These are phyloP conservation scores for Dactylellina sp. DNA, from an alignment of 2,329 filamentous ascomycete genomes.

Conservation along the genomic window DNA sequence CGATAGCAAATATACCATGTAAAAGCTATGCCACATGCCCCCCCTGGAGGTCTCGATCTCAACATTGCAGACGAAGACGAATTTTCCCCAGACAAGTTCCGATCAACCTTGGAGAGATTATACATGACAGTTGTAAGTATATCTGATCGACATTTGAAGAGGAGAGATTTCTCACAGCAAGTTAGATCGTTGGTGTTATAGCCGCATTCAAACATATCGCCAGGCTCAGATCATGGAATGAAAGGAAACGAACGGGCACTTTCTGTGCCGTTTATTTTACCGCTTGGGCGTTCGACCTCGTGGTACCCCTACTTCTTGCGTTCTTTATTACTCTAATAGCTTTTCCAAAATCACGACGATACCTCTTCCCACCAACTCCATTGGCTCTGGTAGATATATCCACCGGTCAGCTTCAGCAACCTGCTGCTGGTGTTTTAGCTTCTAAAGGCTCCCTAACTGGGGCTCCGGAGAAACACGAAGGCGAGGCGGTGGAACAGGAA, in stretches of 20 bases:
- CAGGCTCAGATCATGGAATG: slow-evolving; percentile 81
- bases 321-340: slow-evolving; percentile 75
- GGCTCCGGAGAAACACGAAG: slow-evolving; percentile 83
- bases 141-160: background rate
- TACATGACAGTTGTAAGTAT: slow-evolving; percentile 76
- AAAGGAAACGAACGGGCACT: slow-evolving; percentile 74
- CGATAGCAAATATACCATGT: slow-evolving; percentile 74
- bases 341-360: slow-evolving; percentile 71
- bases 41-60: slow-evolving; percentile 78
- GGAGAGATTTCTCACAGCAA: background rate
- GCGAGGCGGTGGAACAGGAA: slow-evolving; percentile 85
- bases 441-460: slow-evolving; percentile 82
- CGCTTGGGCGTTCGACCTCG: slow-evolving; percentile 79
- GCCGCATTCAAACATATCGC: slow-evolving; percentile 78
- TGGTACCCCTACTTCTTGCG: slow-evolving; percentile 72
- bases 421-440: slow-evolving; percentile 78
- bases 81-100: slow-evolving; percentile 84
- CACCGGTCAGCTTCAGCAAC: slow-evolving; percentile 81
- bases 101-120: slow-evolving; percentile 80
- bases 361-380: slow-evolving; percentile 79
- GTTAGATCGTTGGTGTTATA: slow-evolving; percentile 72
- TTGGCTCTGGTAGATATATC: slow-evolving; percentile 76
- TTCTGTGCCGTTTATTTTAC: slow-evolving; percentile 73
- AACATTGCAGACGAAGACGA: slow-evolving; percentile 85
- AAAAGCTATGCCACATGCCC: slow-evolving; percentile 72